Evolutionary conservation across 2,329 filamentous ascomycete genomes (phyloP), one percentile per base, ranked within the genome.

Genomic region (Chrysoporthe austroafricana): DNA sequence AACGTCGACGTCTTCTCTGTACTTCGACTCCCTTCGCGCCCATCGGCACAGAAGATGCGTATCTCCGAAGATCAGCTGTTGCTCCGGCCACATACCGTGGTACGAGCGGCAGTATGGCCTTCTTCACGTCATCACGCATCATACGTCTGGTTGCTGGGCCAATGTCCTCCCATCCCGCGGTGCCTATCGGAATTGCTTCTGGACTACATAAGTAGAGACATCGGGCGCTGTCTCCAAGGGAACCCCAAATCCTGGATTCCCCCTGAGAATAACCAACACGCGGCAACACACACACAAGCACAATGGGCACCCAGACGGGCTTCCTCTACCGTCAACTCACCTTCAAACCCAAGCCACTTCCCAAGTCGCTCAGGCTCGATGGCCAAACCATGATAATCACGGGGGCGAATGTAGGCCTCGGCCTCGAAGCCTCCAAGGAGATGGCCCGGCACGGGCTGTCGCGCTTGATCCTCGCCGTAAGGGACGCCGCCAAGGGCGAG

Each of bases 401-500:
- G 6, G 26, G 26, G 14, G 44, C 32, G 16, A 50, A 50, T 14
- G 43, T 50, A 7, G 60, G 60, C 26, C 60, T 34, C 18, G 46
- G 44, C 8, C 60, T 39, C 43, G 60, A 50, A 36, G 60, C 46
- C 9, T 48, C 60, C 13, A 36, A 36, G 44, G 43, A 62, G 36
- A 39, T 36, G 46, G 60, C 32, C 46, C 70, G 72, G 0, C 70
- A 80, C 8, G 73, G 75, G 0, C 74, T 85, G 14, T 78, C 78
- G 1, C 79, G 76, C 32, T 73, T 87, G 13, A 79, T 87, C 66
- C 73, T 86, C 3, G 82, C 79, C 6, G 83, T 84, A 1, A 82
- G 85, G 2, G 81, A 77, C 2, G 44, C 69, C 0, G 67, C 73
- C 3, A 83, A 80, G 62, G 85, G 84, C 14, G 77, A 84, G 44